Evolutionary conservation across 2,329 filamentous ascomycete species (phyloP).

Genomic region (Aspergillus clavatus): DNA sequence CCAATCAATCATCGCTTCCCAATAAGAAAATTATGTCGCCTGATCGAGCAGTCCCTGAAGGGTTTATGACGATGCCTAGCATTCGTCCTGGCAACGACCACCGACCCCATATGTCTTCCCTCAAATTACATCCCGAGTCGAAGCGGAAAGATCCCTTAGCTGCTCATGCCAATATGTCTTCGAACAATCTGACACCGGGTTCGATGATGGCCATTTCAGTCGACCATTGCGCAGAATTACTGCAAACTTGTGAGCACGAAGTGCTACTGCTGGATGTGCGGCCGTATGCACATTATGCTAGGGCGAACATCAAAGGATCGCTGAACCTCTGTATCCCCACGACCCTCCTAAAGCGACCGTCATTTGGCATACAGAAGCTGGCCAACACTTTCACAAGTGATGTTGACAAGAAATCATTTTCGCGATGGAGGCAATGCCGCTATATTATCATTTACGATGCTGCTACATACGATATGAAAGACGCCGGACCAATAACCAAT

Average conservation of each 20-base stretch:
- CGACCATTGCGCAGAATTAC: slow-evolving; percentile 52
- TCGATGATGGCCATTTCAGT: slow-evolving; percentile 46
- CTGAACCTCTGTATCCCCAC: slow-evolving; percentile 94
- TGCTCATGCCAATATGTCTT: slow-evolving; percentile 1
- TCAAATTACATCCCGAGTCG: slow-evolving; percentile 8
- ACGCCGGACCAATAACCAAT: slow-evolving; percentile 74
- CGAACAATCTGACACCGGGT: slow-evolving; percentile 27
- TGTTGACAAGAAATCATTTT: slow-evolving; percentile 65
- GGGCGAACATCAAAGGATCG: slow-evolving; percentile 70
- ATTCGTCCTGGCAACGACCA: slow-evolving; percentile 18
- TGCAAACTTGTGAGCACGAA: slow-evolving; percentile 48
- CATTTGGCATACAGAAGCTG: slow-evolving; percentile 83
- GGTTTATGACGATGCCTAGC: slow-evolving; percentile 66
- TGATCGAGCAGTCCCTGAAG: slow-evolving; percentile 67
- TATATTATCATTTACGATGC: slow-evolving; percentile 86
- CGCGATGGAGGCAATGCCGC: slow-evolving; percentile 67
- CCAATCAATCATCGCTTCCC: slow-evolving; percentile 64
- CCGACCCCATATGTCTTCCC: slow-evolving; percentile 14
- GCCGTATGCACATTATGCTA: slow-evolving; percentile 75
- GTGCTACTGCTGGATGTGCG: slow-evolving; percentile 78
- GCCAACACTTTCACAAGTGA: slow-evolving; percentile 77
- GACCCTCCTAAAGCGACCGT: slow-evolving; percentile 82
- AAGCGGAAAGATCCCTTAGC: slow-evolving; percentile 1
- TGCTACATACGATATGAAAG: slow-evolving; percentile 69
- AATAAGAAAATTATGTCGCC: slow-evolving; percentile 24